Conservation (phyloP, 345 rosid genomes). For the Eucalyptus paniculata region DNA sequence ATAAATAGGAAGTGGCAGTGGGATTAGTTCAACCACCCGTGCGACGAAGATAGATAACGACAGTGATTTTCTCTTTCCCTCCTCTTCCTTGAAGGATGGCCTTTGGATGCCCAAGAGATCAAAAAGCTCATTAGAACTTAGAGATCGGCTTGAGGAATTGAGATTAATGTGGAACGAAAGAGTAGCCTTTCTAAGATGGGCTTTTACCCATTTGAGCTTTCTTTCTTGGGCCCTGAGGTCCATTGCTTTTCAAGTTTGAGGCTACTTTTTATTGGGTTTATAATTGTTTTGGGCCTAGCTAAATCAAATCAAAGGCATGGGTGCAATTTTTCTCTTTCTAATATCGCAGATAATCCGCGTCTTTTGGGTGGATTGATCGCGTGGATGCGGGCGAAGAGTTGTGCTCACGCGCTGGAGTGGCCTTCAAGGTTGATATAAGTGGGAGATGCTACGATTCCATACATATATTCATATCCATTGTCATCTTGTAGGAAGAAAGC, state of each 20-base stretch:
- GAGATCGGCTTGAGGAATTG: neutral
- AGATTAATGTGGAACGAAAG: neutral
- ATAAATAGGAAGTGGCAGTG: neutral
- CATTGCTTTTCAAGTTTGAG: neutral
- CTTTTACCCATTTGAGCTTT: neutral
- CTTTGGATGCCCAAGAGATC: neutral
- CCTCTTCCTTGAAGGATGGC: neutral
- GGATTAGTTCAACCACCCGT: neutral
- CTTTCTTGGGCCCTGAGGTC: neutral
- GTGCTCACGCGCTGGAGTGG: neutral
- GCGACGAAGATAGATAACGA: neutral
- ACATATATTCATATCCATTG: neutral
- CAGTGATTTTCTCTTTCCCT: neutral
- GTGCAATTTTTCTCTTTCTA: no score
- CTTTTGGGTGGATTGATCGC: neutral
- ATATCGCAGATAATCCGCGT: neutral
- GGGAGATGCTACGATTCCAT: neutral
- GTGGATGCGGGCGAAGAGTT: neutral
- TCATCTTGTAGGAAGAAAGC: neutral
- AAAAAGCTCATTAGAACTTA: neutral
- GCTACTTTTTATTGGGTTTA: neutral
- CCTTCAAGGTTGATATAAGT: neutral
- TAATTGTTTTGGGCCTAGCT: neutral
- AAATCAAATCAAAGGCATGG: neutral
- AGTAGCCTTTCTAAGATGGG: neutral